Conservation (phyloP, 371 early-diverging fungal genomes). For the Zychaea mexicana region DNA sequence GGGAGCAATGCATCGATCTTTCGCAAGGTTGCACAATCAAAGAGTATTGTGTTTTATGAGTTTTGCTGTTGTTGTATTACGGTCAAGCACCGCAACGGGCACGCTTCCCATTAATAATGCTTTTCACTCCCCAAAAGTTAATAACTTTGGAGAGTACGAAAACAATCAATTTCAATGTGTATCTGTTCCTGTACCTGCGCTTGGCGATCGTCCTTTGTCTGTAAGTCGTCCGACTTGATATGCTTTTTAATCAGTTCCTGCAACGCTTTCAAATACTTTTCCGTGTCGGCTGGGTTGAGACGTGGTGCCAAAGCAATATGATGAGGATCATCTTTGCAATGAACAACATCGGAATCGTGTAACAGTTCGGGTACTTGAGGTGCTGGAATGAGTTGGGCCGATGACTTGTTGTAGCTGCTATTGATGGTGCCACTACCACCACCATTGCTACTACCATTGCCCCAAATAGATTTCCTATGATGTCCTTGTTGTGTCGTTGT, state of each 20-base stretch:
- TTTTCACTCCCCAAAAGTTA: not conserved
- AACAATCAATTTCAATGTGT: too few species aligned
- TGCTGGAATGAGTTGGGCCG: not conserved
- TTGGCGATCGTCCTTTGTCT: slow-evolving; percentile 9
- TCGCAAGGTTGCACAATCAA: not conserved
- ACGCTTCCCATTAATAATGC: not conserved
- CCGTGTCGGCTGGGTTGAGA: not conserved
- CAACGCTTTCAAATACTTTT: not conserved
- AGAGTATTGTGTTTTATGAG: too few species aligned
- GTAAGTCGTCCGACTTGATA: not conserved
- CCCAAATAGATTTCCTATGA: not conserved
- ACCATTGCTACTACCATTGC: not conserved
- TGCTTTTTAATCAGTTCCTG: not conserved
- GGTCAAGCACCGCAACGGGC: not conserved
- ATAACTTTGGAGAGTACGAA: too few species aligned
- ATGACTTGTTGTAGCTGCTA: not conserved
- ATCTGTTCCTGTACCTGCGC: slow-evolving; percentile 15
- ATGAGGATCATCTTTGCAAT: slow-evolving; percentile 5
- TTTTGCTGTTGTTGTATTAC: too few species aligned
- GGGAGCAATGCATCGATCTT: not conserved
- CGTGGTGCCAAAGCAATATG: slow-evolving; percentile 1
- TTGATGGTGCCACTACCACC: not conserved
- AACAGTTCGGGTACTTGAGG: not conserved
- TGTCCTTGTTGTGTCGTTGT: not conserved
- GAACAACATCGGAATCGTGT: not conserved